Conservation (phyloP, 768 basidiomycete genomes). For the Mycena crocata region DNA sequence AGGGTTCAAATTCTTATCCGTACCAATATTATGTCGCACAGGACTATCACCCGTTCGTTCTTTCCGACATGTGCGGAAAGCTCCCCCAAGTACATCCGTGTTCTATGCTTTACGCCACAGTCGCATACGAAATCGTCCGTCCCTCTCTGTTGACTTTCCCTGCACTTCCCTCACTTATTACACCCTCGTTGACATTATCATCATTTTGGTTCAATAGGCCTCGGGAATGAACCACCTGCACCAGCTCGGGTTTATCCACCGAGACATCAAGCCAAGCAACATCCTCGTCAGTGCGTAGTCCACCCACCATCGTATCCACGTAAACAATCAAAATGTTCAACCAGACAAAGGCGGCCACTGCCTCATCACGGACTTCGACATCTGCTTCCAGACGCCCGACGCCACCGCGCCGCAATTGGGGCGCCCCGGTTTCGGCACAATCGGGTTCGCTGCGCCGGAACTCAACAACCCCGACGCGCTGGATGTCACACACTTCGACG, state of each 20-base stretch:
- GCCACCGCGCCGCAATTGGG: background rate
- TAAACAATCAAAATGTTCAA: background rate
- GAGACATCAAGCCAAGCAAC: constrained; percentile 13
- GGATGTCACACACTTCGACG: background rate
- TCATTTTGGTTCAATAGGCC: background rate
- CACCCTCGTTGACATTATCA: too few relatives aligned
- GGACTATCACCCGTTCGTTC: background rate
- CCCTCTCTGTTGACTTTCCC: too few relatives aligned
- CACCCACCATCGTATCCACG: background rate
- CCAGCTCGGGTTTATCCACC: constrained; percentile 5
- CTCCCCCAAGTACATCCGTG: background rate
- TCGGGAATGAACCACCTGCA: constrained; percentile 1
- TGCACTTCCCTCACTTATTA: too few relatives aligned
- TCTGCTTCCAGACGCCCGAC: background rate
- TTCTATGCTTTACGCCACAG: constrained; percentile 3
- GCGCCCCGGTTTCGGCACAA: background rate
- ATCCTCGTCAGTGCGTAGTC: background rate
- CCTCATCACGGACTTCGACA: background rate
- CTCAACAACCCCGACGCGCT: background rate
- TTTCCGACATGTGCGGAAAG: background rate
- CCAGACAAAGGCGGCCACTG: background rate
- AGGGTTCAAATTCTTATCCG: too few relatives aligned
- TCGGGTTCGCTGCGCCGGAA: background rate
- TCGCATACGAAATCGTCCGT: background rate
- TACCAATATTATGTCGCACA: background rate